A percentile compares a stretch with the other conserved stretches of the same genome.
Evolutionary conservation across 202 grass and related monocot species (phyloP).

Genomic region (Digitaria exilis): DNA sequence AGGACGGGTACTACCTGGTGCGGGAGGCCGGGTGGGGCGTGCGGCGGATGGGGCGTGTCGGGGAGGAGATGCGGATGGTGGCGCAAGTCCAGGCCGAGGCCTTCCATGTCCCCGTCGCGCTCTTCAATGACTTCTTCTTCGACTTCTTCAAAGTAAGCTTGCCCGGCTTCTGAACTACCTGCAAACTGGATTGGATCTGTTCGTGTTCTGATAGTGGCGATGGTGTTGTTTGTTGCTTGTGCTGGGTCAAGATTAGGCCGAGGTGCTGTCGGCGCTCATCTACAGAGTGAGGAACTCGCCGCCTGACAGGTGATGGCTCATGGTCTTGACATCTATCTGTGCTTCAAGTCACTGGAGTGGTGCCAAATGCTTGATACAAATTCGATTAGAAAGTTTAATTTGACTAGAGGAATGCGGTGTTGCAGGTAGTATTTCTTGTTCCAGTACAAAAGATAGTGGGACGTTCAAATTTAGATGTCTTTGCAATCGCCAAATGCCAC

Average conservation of each 20-base stretch:
- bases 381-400: not conserved
- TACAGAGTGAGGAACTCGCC: conserved; percentile 80
- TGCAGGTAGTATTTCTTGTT: no score
- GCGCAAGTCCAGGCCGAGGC: conserved; percentile 88
- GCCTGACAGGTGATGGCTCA: conserved; percentile 57
- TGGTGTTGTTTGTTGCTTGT: conserved; percentile 22
- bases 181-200: not conserved
- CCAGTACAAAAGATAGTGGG: no score
- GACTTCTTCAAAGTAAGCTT: conserved; percentile 76
- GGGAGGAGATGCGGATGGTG: conserved; percentile 85
- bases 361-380: not conserved
- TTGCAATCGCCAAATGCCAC: no score
- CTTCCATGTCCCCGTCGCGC: conserved; percentile 75
- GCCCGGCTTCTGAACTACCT: not conserved
- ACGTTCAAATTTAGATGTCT: no score
- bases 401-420: not conserved
- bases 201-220: not conserved
- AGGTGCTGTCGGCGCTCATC: conserved; percentile 86
- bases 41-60: conserved; percentile 62
- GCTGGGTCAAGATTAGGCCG: conserved; percentile 80
- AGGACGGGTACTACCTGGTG: conserved; percentile 53
- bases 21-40: conserved; percentile 73
- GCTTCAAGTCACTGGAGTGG: not conserved
- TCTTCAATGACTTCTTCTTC: conserved; percentile 81
- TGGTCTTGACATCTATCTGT: conserved; percentile 16